A percentile compares a stretch with the other conserved stretches of the same genome.
Evolutionary conservation across 2,329 filamentous ascomycete species (phyloP).

Genomic region (Orbilia ellipsospora): DNA sequence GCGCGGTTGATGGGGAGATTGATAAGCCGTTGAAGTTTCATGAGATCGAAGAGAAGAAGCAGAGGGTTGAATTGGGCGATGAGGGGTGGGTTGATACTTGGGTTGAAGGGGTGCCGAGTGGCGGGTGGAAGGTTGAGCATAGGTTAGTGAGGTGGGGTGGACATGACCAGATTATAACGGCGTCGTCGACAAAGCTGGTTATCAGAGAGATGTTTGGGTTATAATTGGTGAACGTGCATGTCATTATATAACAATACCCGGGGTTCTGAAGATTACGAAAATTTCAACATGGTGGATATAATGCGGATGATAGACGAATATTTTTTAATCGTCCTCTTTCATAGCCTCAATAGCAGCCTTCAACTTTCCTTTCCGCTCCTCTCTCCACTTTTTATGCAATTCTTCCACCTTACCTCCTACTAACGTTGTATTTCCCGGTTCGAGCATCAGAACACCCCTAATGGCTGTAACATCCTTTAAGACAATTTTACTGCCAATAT

Average conservation of each 20-base stretch:
- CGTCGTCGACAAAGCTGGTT: slow-evolving; percentile 31
- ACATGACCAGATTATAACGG: slow-evolving; percentile 38
- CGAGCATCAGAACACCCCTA: slow-evolving; percentile 81
- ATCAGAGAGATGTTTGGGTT: slow-evolving; percentile 49
- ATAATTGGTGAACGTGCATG: not conserved
- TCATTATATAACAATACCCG: not conserved
- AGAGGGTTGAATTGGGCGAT: slow-evolving; percentile 55
- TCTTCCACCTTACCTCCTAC: slow-evolving; percentile 88
- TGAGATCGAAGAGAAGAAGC: slow-evolving; percentile 56
- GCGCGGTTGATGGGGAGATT: slow-evolving; percentile 39
- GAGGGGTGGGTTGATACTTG: slow-evolving; percentile 58
- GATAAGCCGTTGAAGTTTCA: slow-evolving; percentile 60
- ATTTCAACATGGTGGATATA: not conserved
- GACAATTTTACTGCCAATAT: slow-evolving; percentile 84
- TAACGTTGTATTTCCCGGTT: slow-evolving; percentile 74
- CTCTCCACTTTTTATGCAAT: slow-evolving; percentile 81
- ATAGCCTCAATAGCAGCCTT: slow-evolving; percentile 69
- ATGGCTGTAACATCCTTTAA: slow-evolving; percentile 73
- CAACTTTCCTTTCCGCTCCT: slow-evolving; percentile 75
- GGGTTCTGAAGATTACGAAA: not conserved
- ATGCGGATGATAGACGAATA: not conserved
- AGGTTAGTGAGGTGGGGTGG: slow-evolving; percentile 59
- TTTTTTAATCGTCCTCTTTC: slow-evolving; percentile 26
- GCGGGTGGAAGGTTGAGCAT: slow-evolving; percentile 57
- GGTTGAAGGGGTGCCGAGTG: slow-evolving; percentile 56